Percentiles rank a stretch among this genome's conserved stretches.
Evolutionary conservation across 805 yeast genomes (phyloP).

Genomic region (Yarrowia phangngaensis): DNA sequence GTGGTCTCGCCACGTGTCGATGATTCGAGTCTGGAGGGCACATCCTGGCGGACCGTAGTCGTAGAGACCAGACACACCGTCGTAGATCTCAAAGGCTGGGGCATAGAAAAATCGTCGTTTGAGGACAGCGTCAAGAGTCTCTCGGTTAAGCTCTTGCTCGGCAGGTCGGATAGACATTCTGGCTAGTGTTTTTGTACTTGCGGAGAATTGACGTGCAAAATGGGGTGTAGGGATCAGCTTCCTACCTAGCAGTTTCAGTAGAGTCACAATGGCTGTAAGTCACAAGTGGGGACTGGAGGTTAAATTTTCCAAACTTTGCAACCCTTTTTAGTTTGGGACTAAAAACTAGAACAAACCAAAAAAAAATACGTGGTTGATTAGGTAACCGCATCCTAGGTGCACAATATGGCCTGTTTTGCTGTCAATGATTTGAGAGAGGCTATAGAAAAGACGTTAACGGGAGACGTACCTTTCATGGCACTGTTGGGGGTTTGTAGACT

Average conservation of each 20-base stretch:
- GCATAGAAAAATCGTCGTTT: constrained; percentile 96
- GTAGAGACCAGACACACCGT: constrained; percentile 96
- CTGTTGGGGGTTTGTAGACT: no score
- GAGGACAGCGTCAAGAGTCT: constrained; percentile 79
- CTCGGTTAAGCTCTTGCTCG: constrained; percentile 61
- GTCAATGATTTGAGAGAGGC: no score
- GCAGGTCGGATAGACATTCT: constrained; percentile 33
- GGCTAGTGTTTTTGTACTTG: background rate
- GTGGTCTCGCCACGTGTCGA: constrained; percentile 97
- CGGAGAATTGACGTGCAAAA: constrained; percentile 12
- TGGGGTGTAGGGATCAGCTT: constrained; percentile 16
- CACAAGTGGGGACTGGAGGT: constrained; percentile 24
- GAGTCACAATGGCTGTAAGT: constrained; percentile 25
- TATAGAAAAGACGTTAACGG: no score
- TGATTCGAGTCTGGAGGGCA: constrained; percentile 91
- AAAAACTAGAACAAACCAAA: background rate
- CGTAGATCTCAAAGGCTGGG: constrained; percentile 95
- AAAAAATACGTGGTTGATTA: background rate
- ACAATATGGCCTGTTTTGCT: background rate
- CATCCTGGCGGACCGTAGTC: constrained; percentile 99
- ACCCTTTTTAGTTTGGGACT: constrained; percentile 10
- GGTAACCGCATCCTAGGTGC: background rate
- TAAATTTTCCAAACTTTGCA: constrained; percentile 26
- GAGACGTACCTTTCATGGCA: no score
- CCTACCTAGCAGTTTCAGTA: constrained; percentile 18